These are phyloP conservation scores for Lasiodiplodia sp. DNA, from an alignment of 2,329 filamentous ascomycete genomes.

Conservation along the genomic window DNA sequence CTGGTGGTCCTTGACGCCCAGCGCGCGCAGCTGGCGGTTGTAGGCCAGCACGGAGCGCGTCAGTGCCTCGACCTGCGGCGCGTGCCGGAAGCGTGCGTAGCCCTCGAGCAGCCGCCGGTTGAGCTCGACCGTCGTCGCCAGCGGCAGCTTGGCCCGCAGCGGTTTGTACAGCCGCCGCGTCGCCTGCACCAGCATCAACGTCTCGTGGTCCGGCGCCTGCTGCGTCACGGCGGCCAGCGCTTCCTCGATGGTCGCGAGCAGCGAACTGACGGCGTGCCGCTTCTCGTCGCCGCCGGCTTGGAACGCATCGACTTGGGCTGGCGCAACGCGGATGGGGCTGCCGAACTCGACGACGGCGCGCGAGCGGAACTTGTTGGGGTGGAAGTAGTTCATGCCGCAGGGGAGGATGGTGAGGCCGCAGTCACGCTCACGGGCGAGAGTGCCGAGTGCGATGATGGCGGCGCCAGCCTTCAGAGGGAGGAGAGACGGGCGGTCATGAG, in stretches of 20 bases:
- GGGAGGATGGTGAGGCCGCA: conserved; percentile 28
- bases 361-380: conserved; percentile 30
- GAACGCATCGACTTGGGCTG: conserved; percentile 25
- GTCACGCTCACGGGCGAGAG: conserved; percentile 15
- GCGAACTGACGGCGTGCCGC: conserved; percentile 17
- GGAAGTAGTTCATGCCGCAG: conserved; percentile 31
- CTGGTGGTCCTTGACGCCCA: conserved; percentile 32
- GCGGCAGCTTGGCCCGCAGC: conserved; percentile 22
- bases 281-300: conserved; percentile 17
- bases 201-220: conserved; percentile 28
- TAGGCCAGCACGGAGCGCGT: conserved; percentile 25
- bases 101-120: conserved; percentile 31
- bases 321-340: conserved; percentile 20
- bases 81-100: conserved; percentile 30
- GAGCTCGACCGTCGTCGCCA: conserved; percentile 29
- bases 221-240: conserved; percentile 26
- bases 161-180: conserved; percentile 31
- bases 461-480: conserved; percentile 31
- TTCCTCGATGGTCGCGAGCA: conserved; percentile 26
- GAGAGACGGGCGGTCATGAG: conserved; percentile 29
- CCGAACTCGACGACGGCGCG: conserved; percentile 31
- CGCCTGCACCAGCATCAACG: conserved; percentile 31
- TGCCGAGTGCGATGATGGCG: conserved; percentile 30
- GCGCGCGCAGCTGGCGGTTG: conserved; percentile 29
- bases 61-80: conserved; percentile 26